Percentiles rank a stretch among this genome's conserved stretches.
Evolutionary conservation across 2,329 filamentous ascomycete species (phyloP).

Genomic region (Colletotrichum sp.): DNA sequence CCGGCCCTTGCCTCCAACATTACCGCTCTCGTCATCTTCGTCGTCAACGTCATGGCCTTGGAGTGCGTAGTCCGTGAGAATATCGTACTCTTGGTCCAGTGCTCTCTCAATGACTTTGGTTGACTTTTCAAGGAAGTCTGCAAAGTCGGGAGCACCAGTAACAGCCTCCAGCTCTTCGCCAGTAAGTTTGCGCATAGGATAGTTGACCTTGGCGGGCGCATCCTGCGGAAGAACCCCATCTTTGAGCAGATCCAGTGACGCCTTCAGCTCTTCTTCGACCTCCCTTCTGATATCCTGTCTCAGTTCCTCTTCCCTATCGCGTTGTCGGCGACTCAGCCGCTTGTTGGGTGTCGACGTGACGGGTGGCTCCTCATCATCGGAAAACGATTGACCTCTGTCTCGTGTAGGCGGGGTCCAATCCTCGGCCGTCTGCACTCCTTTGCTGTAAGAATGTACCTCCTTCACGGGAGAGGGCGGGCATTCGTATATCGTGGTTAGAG

Average conservation of each 20-base stretch:
- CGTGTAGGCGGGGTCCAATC: slow-evolving; percentile 67
- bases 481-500: slow-evolving; percentile 81
- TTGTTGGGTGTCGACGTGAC: slow-evolving; percentile 69
- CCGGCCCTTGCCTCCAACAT: slow-evolving; percentile 72
- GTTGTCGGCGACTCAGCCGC: slow-evolving; percentile 77
- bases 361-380: slow-evolving; percentile 67
- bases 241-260: slow-evolving; percentile 65
- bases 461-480: slow-evolving; percentile 76
- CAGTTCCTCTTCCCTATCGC: slow-evolving; percentile 87
- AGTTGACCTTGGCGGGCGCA: slow-evolving; percentile 56
- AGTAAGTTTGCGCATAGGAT: slow-evolving; percentile 80
- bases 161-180: slow-evolving; percentile 89
- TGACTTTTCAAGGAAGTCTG: slow-evolving; percentile 93
- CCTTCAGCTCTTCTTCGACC: slow-evolving; percentile 89
- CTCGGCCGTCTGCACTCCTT: slow-evolving; percentile 90
- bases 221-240: slow-evolving; percentile 54
- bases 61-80: slow-evolving; percentile 91
- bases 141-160: slow-evolving; percentile 89
- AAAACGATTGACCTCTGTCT: slow-evolving; percentile 60
- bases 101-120: slow-evolving; percentile 97
- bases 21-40: slow-evolving; percentile 79
- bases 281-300: slow-evolving; percentile 84
- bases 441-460: slow-evolving; percentile 96
- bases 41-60: slow-evolving; percentile 78
- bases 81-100: slow-evolving; percentile 94